Conservation (phyloP, 306 rosid species). For the Vigna mungo region DNA sequence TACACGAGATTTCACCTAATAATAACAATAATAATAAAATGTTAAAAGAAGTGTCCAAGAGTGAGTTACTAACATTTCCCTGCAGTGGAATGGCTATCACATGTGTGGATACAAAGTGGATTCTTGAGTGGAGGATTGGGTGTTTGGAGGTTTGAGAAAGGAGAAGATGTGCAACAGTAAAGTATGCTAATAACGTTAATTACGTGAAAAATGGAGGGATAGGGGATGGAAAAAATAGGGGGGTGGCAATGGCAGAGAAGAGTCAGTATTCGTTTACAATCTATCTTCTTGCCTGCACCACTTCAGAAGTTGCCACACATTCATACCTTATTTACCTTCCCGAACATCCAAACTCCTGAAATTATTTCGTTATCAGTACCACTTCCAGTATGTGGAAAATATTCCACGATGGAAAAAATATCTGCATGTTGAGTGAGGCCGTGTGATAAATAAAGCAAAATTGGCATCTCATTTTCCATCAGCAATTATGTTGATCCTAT, state of each 20-base stretch:
- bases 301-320: constrained; percentile 24
- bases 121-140: neutral
- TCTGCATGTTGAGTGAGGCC: constrained; percentile 37
- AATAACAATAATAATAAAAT: neutral
- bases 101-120: neutral
- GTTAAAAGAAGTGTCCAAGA: neutral
- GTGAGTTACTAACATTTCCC: neutral
- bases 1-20: constrained; percentile 1
- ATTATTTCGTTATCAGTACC: constrained; percentile 24
- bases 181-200: neutral
- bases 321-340: neutral
- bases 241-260: neutral
- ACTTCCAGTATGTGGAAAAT: constrained; percentile 29
- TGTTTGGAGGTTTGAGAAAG: neutral
- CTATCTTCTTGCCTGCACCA: constrained; percentile 28
- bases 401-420: constrained; percentile 22
- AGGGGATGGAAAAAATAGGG: neutral
- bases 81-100: constrained; percentile 1
- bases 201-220: neutral
- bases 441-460: constrained; percentile 35
- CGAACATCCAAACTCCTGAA: constrained; percentile 16
- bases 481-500: constrained; percentile 38
- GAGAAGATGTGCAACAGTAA: neutral
- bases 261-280: constrained; percentile 33
- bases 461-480: constrained; percentile 31